Base-by-base conservation (phyloP, 306 rosid species). In the Cicer bijugum region DNA sequence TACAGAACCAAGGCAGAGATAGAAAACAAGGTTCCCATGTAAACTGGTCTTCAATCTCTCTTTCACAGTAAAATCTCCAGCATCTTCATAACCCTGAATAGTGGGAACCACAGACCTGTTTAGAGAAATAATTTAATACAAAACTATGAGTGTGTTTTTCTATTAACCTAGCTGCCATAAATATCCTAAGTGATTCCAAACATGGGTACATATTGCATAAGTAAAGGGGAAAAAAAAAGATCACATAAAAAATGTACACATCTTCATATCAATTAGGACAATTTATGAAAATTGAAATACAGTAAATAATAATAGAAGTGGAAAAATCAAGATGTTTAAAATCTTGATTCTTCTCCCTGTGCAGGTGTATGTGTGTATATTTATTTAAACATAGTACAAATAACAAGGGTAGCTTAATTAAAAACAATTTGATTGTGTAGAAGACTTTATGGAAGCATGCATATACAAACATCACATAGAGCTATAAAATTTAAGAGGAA, bases 41-140 rank as follows among this genome's bases (percentile, higher is more conserved):
- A 91, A 78, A 78, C 98, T 93, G 59, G 98, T 89, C 86, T 75
- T 93, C 86, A 93, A 84, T 83, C 91, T 93, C 63, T 78, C 92
- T 78, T 81, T 84, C 40, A 89, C 79, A 6, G 97, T 91, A 57
- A 93, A 93, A 80, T 93, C 98, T 61, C 97, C 98, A 77, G 98
- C 97, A 77, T 93, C 98, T 91, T 93, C 97, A 86, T 88, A 93
- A 77, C 98, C 98, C 91, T 93, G 96, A 86, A 93, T 75, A 91
- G 90, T 89, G 83, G 98, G 98, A 84, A 88, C 89, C 93, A 88
- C 92, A 84, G 90, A 83, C 98, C 98, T 93, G 97, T 79, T 89
- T 84, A 88, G 88, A 85, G 81, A 79, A 83, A 86, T 82, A 83
- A 67, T 75, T 75, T 80, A 67, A 79, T 76, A 60, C 64, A 75